Percentiles rank a stretch among this genome's conserved stretches.
Conservation (phyloP, 805 yeast genomes). For the Wilhelminamyces savonicus region DNA sequence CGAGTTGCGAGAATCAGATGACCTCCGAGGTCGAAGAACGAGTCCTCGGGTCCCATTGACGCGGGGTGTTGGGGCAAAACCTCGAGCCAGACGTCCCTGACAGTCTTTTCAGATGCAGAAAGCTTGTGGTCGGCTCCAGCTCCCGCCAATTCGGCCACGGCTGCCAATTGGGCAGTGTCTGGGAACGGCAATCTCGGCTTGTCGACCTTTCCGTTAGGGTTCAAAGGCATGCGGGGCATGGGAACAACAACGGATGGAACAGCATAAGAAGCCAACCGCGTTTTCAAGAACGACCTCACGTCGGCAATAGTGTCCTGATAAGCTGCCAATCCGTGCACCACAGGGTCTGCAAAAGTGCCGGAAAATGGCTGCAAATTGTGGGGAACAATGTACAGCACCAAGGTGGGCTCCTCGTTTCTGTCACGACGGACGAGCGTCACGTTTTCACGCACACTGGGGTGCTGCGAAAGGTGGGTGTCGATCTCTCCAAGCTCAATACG, state of each 20-base stretch:
- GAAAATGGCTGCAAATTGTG: slow-evolving; percentile 41
- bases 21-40: slow-evolving; percentile 96
- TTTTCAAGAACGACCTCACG: slow-evolving; percentile 69
- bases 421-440: slow-evolving; percentile 88
- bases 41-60: slow-evolving; percentile 67
- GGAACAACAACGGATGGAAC: slow-evolving; percentile 91
- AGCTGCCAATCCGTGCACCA: slow-evolving; percentile 72
- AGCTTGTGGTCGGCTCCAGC: too few relatives aligned
- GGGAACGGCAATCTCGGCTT: slow-evolving; percentile 97
- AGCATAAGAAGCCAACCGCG: slow-evolving; percentile 87
- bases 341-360: slow-evolving; percentile 52
- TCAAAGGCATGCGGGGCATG: slow-evolving; percentile 76
- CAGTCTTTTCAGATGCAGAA: slow-evolving; percentile 63
- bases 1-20: slow-evolving; percentile 95
- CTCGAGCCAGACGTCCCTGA: slow-evolving; percentile 79
- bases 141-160: slow-evolving; percentile 64
- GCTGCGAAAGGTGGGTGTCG: slow-evolving; percentile 94
- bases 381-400: slow-evolving; percentile 90
- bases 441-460: slow-evolving; percentile 87
- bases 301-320: slow-evolving; percentile 75
- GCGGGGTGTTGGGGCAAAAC: slow-evolving; percentile 85
- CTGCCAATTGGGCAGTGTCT: slow-evolving; percentile 73
- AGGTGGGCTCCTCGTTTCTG: slow-evolving; percentile 85
- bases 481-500: slow-evolving; percentile 98
- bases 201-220: slow-evolving; percentile 98